Evolutionary conservation across 768 basidiomycete genomes (phyloP), one percentile per base, ranked within the genome.

Genomic region (Tylopilus sp.): DNA sequence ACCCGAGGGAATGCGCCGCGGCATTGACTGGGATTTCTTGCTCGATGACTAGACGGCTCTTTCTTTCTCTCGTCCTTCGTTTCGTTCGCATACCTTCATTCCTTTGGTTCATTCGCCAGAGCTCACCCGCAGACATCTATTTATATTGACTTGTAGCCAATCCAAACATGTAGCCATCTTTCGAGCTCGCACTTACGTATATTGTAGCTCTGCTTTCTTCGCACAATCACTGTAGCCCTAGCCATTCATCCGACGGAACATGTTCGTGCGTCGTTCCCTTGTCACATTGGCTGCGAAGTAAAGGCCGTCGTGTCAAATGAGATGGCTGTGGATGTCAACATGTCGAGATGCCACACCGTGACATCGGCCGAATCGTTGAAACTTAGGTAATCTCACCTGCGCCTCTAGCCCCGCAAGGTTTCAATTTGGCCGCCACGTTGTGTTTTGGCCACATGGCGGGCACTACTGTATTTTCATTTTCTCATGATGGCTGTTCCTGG

Each of bases 1-100:
- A 64, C 70, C 73, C 40, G 78, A 80, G 7, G 81, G 79, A 60
- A 60, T 61, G 26, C 57, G 72, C 38, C 51, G 49, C 3, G 57
- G 62, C 40, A 83, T 87, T 52, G 78, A 89, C 69, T 90, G 88
- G 88, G 88, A 90, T 65, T 89, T 86, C 68, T 71, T 90, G 51
- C 75, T 90, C 43, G 85, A 88, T 52, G 85, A 86, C 62, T 87
- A 70, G 69, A 5, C 35, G 47, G 39, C 45, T 33, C 8, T 26
- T 9, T n/a, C n/a, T 23, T 21, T 41, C 9, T 35, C 23, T 18
- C 33, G n/a, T 39, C 30, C 45, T 36, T 44, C 10, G 2, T 10
- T 63, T 61, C 51, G 51, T 54, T 66, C 52, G n/a, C 18, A 52
- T 51, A 48, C 51, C 49, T 39, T n/a, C 42, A 35, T 41, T 53